Conservation (phyloP, 306 rosid genomes). For the Casuarina cunninghamiana region DNA sequence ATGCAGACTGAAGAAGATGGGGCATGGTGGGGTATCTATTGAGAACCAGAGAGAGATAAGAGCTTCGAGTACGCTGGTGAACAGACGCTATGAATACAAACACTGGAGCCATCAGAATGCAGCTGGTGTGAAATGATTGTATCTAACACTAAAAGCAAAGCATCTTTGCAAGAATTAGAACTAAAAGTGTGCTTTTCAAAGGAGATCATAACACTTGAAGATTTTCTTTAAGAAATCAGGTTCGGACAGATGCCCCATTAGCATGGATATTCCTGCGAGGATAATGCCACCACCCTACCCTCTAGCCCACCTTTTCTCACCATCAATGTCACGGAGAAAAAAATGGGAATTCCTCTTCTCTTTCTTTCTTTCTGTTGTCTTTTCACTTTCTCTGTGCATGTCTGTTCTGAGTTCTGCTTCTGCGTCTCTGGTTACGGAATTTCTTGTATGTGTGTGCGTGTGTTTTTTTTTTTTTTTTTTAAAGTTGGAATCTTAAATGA, state of each 20-base stretch:
- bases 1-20: not conserved
- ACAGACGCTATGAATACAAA: not conserved
- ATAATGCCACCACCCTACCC: not conserved
- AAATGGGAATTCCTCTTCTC: not conserved
- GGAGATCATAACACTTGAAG: not conserved
- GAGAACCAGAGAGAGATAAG: too few species aligned
- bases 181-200: slow-evolving; percentile 17
- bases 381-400: not conserved
- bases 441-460: too few species aligned
- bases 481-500: too few species aligned
- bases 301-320: not conserved
- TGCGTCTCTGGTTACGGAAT: too few species aligned
- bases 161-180: slow-evolving; percentile 8
- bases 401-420: too few species aligned
- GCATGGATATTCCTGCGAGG: not conserved
- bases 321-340: not conserved
- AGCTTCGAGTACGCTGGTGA: not conserved
- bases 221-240: not conserved
- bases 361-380: not conserved
- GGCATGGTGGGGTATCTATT: too few species aligned
- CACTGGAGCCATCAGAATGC: not conserved
- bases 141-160: slow-evolving; percentile 11
- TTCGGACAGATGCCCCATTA: slow-evolving; percentile 10
- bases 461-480: too few species aligned
- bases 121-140: not conserved